Conservation (phyloP, 306 rosid species). For the Ormosia semicastrata region DNA sequence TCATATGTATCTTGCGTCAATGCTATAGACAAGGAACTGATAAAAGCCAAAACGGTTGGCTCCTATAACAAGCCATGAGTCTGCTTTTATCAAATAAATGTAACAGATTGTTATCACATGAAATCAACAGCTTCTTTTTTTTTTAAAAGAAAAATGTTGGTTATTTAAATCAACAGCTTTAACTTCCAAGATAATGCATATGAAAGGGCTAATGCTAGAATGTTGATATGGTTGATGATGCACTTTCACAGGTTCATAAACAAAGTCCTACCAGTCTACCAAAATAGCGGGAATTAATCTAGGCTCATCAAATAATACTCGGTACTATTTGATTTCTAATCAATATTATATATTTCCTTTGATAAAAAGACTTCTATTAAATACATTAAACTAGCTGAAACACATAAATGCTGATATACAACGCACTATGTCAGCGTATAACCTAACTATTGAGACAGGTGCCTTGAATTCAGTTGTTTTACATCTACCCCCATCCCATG, state of each 20-base stretch:
- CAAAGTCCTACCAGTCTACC: background rate
- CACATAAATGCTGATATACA: background rate
- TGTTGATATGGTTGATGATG: background rate
- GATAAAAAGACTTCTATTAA: background rate
- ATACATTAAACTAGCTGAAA: background rate
- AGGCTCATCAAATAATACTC: background rate
- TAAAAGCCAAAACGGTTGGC: background rate
- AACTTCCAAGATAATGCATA: background rate
- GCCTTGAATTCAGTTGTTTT: conserved; percentile 28
- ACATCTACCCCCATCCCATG: conserved; percentile 38
- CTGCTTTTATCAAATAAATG: background rate
- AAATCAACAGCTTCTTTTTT: background rate
- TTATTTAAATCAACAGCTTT: no score
- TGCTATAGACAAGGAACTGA: background rate
- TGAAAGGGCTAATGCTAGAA: background rate
- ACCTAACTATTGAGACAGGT: conserved; percentile 20
- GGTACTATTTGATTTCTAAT: background rate
- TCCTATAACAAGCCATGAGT: background rate
- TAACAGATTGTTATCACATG: background rate
- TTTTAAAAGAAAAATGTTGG: no score
- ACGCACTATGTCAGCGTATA: background rate
- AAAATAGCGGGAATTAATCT: no score
- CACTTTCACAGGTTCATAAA: background rate
- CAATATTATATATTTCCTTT: background rate
- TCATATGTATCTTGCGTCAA: background rate